Percentiles rank a stretch among this genome's conserved stretches.
Conservation (phyloP, 768 basidiomycete species). For the Fibroporia radiculosa region DNA sequence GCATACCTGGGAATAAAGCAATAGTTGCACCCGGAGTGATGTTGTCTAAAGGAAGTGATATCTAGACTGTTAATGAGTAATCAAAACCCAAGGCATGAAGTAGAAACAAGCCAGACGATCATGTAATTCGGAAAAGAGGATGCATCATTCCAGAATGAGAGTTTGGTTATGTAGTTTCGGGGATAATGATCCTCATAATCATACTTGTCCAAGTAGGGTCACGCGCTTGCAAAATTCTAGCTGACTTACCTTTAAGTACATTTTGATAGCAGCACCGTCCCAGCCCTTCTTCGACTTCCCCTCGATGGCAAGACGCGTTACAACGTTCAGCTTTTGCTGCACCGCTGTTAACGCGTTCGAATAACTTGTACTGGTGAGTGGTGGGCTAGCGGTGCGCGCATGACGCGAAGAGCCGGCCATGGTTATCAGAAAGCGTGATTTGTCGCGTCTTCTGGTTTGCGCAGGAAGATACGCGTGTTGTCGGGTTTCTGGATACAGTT, state of each 20-base stretch:
- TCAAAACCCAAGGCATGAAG: too few relatives aligned
- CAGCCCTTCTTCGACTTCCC: constrained; percentile 60
- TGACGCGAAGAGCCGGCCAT: constrained; percentile 18
- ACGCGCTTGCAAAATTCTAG: not conserved
- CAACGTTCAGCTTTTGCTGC: constrained; percentile 51
- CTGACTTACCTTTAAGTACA: constrained; percentile 64
- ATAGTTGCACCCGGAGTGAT: constrained; percentile 61
- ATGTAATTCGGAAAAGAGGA: too few relatives aligned
- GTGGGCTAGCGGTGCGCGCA: constrained; percentile 23
- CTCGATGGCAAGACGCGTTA: constrained; percentile 67
- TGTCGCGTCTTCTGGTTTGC: constrained; percentile 8
- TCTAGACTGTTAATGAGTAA: constrained; percentile 27
- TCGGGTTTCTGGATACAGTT: too few relatives aligned
- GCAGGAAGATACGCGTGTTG: too few relatives aligned
- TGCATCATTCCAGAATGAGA: too few relatives aligned
- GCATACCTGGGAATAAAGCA: constrained; percentile 65
- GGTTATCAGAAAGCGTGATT: constrained; percentile 5
- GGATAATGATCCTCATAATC: too few relatives aligned
- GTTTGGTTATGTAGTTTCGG: too few relatives aligned
- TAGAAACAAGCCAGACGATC: too few relatives aligned
- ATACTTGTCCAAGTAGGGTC: not conserved
- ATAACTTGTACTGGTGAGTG: constrained; percentile 18
- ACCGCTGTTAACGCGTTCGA: constrained; percentile 15
- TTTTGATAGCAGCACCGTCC: constrained; percentile 60
- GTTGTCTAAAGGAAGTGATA: constrained; percentile 60